Evolutionary conservation across 495 filamentous ascomycete genomes (phyloP), one percentile per base, ranked within the genome.

Genomic region (Tuber magnatum): DNA sequence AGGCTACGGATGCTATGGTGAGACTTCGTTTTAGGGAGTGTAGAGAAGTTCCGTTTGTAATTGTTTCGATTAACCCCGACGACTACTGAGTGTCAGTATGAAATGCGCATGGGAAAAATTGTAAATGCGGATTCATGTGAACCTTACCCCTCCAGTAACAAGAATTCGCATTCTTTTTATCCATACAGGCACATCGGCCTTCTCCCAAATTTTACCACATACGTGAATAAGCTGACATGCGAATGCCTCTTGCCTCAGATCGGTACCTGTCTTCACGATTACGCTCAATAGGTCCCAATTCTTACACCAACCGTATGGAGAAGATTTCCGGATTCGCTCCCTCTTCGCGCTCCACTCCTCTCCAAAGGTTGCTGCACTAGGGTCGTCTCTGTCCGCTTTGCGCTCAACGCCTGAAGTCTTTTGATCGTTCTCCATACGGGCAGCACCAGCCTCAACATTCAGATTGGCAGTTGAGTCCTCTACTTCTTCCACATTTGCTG

Each of bases 201-300:
- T 90, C 46, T 89, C 82, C 90, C 90, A 93, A 80, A 93, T 91
- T 85, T 89, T 92, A 80, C 89, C 85, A 82, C 91, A 92, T 46
- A 92, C 89, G 68, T 87, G 85, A 80, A 93, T 93, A 24, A 93
- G 86, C 83, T 93, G 91, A 82, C 90, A 92, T 14, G 91, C 91
- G 80, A 93, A 93, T 1, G 91, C 90, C 84, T 93, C 91, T 83
- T 93, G 91, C 70, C 91, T 85, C 56, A 93, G 85, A 82, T 93
- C 91, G 1, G 90, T 89, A 41, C 91, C 91, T 43, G 91, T 93
- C 82, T 93, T 93, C 74, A 93, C 90, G 81, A 93, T 93, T 70
- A 93, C 91, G 81, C 89, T 91, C 74, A 93, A 83, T 18, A 93
- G 87, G 77, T 93, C 91, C 91, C 91, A 93, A 80, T 91, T 92